A percentile compares a stretch with the other conserved stretches of the same genome.
Conservation (phyloP, 2,329 filamentous ascomycete genomes). For the Parafenestella ontariensis region DNA sequence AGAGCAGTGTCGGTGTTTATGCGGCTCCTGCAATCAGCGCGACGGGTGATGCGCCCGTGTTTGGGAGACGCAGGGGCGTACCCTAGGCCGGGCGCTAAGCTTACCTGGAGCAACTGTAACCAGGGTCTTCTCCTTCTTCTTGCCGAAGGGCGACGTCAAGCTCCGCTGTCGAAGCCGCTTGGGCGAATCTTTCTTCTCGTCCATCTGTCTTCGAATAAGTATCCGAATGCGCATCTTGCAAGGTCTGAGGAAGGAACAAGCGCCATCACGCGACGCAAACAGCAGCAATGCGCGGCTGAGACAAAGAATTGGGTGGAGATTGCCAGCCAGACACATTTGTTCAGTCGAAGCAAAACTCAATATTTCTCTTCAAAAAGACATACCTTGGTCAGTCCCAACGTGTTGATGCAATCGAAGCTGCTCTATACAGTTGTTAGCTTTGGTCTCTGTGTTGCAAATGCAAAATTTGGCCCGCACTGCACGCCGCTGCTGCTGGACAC, state of each 20-base stretch:
- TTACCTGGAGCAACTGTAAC: conserved; percentile 16
- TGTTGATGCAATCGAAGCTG: background rate
- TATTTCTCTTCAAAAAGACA: background rate
- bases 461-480: background rate
- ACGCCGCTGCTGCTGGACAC: background rate
- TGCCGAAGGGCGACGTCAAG: conserved; percentile 8
- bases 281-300: conserved; percentile 18
- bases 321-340: background rate
- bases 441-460: background rate
- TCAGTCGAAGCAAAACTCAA: background rate
- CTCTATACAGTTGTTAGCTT: background rate
- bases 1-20: conserved; percentile 27
- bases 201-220: conserved; percentile 3
- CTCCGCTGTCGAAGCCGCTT: background rate
- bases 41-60: conserved; percentile 29
- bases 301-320: conserved; percentile 19
- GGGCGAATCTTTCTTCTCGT: background rate
- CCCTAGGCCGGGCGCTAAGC: conserved; percentile 15
- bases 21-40: conserved; percentile 13
- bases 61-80: conserved; percentile 21
- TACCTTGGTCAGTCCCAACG: background rate
- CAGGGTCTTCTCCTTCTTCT: conserved; percentile 12
- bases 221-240: background rate
- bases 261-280: conserved; percentile 1
- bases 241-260: background rate